Evolutionary conservation across 2,329 filamentous ascomycete species (phyloP).

Genomic region (Fusarium xylarioides): DNA sequence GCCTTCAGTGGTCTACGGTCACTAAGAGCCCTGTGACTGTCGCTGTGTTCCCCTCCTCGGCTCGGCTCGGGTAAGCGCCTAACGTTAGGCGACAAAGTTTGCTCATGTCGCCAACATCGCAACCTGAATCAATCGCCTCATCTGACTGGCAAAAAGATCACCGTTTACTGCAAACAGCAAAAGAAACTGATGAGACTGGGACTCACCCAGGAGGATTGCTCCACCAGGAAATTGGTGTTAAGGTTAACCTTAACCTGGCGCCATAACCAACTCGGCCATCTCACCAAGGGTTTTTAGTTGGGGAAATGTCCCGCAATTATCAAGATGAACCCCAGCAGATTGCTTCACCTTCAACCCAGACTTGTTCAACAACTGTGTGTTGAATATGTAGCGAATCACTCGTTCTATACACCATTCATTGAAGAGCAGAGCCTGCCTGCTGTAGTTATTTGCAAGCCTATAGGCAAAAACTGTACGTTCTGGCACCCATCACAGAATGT

Average conservation of each 20-base stretch:
- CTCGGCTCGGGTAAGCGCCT: neutral
- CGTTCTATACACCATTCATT: fast-evolving
- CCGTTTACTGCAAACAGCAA: neutral
- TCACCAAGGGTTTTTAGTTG: slow-evolving; percentile 14
- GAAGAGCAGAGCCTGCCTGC: no score
- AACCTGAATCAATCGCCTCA: neutral
- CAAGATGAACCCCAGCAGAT: fast-evolving
- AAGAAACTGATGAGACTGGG: slow-evolving; percentile 29
- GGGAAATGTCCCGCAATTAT: fast-evolving
- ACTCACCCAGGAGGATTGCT: slow-evolving; percentile 33
- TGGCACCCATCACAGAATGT: neutral
- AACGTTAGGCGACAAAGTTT: neutral
- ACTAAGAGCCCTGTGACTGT: neutral
- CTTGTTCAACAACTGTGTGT: neutral
- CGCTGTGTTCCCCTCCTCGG: neutral
- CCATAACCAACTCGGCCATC: slow-evolving; percentile 34
- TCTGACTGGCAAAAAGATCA: neutral
- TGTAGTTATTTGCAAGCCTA: neutral
- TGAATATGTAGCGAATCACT: neutral
- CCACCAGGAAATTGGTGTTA: slow-evolving; percentile 31
- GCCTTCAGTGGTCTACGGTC: neutral
- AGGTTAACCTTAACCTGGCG: slow-evolving; percentile 32
- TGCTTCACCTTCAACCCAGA: neutral
- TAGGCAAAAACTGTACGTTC: neutral
- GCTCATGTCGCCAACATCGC: neutral